Base-by-base conservation (phyloP, 805 yeast species). In the Candida insectalens region DNA sequence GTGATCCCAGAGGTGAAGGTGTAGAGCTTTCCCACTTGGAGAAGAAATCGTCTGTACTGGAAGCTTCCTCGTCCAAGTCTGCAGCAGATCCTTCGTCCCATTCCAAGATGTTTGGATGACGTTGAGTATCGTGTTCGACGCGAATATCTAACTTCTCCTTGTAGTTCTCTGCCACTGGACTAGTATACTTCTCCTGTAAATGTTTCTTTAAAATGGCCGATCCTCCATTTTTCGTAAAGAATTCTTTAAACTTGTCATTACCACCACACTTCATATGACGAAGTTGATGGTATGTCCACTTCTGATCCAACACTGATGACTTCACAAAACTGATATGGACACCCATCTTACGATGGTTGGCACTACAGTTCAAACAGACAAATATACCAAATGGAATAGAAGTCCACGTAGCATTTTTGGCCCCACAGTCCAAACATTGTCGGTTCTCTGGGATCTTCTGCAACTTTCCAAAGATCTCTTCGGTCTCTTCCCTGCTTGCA, bases 321-420 rank as follows among this genome's bases (percentile, higher is more conserved):
- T 87, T 84, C 38, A 92, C 97, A 64, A 92, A 92, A 25, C 96
- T 75, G 49, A 92, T 79, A 57, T 92, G 98, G 25, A 88, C 96
- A 39, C 98, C 98, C 61, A 92, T 60, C 57, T 87, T 87, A 59
- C 98, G 75, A 64, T 92, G 98, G 34, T 82, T 85, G 3, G 97
- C 88, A 35, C 95, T 83, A 59, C 98, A 92, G 57, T 92, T 95
- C 40, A 88, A 69, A 64, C 98, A 92, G 38, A 92, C 63, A 55
- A 88, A 72, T 34, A 88, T 83, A 36, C 96, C 98, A 59, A 84
- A 89, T 10, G 97, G 95, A 36, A 89, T 87, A 10, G 97, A 89
- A 3, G 98, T 84, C 98, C 98, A 92, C 1, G 97, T 85, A 25
- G 98, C 97, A 56, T 88, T 88, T 53, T 83, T 85, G 47, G 88